Conservation (phyloP, 164 flowering plant species). For the Dillenia suffruticosa region DNA sequence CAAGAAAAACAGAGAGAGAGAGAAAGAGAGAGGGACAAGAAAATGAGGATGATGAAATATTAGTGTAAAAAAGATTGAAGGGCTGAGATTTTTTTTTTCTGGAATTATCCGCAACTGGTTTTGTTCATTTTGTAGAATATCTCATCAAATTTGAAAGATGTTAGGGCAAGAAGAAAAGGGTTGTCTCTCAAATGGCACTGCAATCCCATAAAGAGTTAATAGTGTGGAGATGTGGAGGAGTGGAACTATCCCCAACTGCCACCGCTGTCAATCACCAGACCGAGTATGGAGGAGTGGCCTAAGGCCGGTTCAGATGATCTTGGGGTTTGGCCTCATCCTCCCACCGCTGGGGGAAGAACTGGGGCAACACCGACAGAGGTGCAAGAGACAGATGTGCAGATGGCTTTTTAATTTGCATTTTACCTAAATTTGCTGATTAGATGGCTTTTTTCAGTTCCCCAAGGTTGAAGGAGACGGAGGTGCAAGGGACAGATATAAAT, state of each 20-base stretch:
- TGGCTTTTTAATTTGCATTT: constrained; percentile 73
- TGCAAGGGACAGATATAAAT: no score
- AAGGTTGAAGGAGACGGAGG: no score
- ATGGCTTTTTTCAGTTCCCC: no score
- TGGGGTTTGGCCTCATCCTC: constrained; percentile 59
- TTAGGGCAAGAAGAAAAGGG: constrained; percentile 34
- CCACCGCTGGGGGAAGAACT: constrained; percentile 44
- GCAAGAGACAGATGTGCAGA: constrained; percentile 62
- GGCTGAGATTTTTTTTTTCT: constrained; percentile 16
- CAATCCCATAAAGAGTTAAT: constrained; percentile 28
- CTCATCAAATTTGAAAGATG: constrained; percentile 24
- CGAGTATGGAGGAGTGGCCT: constrained; percentile 66
- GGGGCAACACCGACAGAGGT: constrained; percentile 13
- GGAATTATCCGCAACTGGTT: constrained; percentile 29
- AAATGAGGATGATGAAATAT: no score
- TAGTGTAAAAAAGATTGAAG: no score
- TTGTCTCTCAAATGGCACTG: constrained; percentile 16
- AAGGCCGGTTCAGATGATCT: constrained; percentile 70
- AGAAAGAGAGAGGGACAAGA: no score
- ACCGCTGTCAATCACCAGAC: constrained; percentile 52
- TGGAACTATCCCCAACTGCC: constrained; percentile 82
- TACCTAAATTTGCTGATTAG: constrained; percentile 73
- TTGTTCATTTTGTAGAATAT: constrained; percentile 12
- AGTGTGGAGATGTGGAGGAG: constrained; percentile 55
- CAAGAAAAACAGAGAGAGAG: no score